These are phyloP conservation scores for Xylariomycetidae sp. DNA, from an alignment of 2,329 filamentous ascomycete species.

Conservation along the genomic window DNA sequence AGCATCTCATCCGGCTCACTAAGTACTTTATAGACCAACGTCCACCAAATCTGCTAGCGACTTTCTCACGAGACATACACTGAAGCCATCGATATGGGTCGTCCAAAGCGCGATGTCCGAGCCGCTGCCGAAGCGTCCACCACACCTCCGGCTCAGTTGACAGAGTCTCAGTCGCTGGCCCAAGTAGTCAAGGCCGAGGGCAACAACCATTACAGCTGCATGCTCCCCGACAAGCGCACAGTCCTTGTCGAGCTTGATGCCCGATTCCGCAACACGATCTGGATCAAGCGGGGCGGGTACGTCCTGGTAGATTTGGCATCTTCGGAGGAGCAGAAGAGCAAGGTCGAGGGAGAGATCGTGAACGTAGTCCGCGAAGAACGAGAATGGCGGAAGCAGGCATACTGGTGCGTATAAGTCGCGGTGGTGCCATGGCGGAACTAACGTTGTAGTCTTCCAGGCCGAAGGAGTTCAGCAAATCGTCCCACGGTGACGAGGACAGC, in stretches of 20 bases:
- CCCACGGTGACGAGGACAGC: slow-evolving; percentile 54
- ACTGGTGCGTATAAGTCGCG: slow-evolving; percentile 58
- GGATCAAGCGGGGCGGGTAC: slow-evolving; percentile 84
- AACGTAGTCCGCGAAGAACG: slow-evolving; percentile 92
- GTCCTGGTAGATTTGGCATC: slow-evolving; percentile 67
- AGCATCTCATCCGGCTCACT: too few relatives aligned
- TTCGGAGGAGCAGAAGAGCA: slow-evolving; percentile 53
- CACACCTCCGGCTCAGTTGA: slow-evolving; percentile 53
- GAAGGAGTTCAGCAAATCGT: slow-evolving; percentile 66
- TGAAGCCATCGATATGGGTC: slow-evolving; percentile 60
- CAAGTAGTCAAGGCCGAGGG: slow-evolving; percentile 77
- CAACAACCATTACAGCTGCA: slow-evolving; percentile 81
- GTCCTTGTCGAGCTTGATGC: slow-evolving; percentile 76
- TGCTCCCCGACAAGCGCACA: slow-evolving; percentile 58
- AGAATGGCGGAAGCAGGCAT: slow-evolving; percentile 79
- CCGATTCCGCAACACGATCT: slow-evolving; percentile 85
- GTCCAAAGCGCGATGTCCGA: slow-evolving; percentile 69
- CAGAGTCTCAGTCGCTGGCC: slow-evolving; percentile 61
- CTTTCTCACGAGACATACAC: too few relatives aligned
- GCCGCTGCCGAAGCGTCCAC: slow-evolving; percentile 69
- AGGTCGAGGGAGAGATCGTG: slow-evolving; percentile 81
- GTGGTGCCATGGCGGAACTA: slow-evolving; percentile 10
- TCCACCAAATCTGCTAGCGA: neutral
- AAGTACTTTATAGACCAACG: too few relatives aligned
- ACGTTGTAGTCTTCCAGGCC: slow-evolving; percentile 50